phyloP scores from a whole-genome alignment of 352 stramenopile genomes.

The Phytophthora fragariae region DNA sequence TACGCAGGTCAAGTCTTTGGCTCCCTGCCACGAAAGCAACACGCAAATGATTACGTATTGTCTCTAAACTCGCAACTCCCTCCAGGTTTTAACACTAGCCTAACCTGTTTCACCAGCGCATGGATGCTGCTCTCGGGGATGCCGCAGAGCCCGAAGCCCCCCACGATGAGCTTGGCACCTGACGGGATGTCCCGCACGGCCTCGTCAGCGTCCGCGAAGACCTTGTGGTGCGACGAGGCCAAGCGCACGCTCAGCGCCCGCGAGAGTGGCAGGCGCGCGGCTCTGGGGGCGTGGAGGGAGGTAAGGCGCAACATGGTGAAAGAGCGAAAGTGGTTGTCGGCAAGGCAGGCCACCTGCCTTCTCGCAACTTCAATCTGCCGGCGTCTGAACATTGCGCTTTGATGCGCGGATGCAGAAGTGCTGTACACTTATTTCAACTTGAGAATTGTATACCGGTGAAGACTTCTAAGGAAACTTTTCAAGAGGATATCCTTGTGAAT shows the following conservation, averaged over 20 bases:
- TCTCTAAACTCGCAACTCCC: background rate
- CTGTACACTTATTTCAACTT: background rate
- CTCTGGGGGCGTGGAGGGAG: background rate
- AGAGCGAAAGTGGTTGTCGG: constrained; percentile 18
- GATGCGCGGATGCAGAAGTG: background rate
- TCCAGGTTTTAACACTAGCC: background rate
- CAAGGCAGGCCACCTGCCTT: background rate
- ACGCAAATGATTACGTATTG: background rate
- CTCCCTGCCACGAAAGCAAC: constrained; percentile 45
- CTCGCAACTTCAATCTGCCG: constrained; percentile 20
- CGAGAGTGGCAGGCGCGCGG: constrained; percentile 8
- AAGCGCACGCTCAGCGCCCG: constrained; percentile 14
- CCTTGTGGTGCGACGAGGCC: constrained; percentile 59
- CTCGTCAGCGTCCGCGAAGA: constrained; percentile 69
- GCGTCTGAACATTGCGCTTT: background rate
- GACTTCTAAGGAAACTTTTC: background rate
- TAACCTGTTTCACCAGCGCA: constrained; percentile 79
- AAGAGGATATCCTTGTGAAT: too few species aligned
- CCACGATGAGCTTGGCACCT: constrained; percentile 83
- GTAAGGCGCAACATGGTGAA: constrained; percentile 28
- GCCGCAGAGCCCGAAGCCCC: constrained; percentile 92
- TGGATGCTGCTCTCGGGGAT: constrained; percentile 93
- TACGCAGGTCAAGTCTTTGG: constrained; percentile 89
- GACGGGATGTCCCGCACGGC: constrained; percentile 83
- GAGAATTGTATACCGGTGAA: constrained; percentile 4